Base-by-base conservation (phyloP, 768 basidiomycete genomes). In the Cyathus striatus region DNA sequence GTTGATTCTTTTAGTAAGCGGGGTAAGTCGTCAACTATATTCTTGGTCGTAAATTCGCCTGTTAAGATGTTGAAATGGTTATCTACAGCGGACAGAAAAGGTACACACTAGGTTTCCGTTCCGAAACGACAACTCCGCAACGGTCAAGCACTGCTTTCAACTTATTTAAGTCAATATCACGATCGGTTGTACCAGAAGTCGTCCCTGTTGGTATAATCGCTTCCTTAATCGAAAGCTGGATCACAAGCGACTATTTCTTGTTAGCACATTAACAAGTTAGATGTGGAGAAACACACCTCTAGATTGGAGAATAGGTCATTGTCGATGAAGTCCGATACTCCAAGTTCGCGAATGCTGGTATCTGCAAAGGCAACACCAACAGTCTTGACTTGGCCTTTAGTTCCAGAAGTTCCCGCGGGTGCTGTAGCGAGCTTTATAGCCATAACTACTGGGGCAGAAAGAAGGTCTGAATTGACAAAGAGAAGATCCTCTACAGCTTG, bases 141-240 rank as follows among this genome's bases (percentile, higher is more conserved):
- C 95, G 74, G 44, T 97, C 95, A 33, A 98, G 64, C 7, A 98
- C 80, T 4, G 83, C 81, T 52, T 81, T 82, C 27, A 97, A 69
- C 61, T 95, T 96, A 50, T 83, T 81, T 25, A 96, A 65, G 50
- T 98, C 95, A 42, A 93, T 70, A 55, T 97, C 92, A 20, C 86
- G 78, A 56, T 89, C 86, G 1, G 86, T 86, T 2, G 68, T 80
- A 1, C 85, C 86, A 27, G 79, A 74, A 0, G 68, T 65, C 4
- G 87, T 86, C n/a, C 85, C 85, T 0, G 79, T 79, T 2, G 86
- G 72, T 32, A 98, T 69, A 42, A 98, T 75, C 3, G 91, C 92
- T 62, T 99, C 96, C 59, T 98, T 98, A n/a, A 92, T 90, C 0
- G 91, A 93, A 2, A 98, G 77, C 59, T 99, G 96, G 46, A 98